Evolutionary conservation across 176 grass and related monocot species (phyloP).

Genomic region (Otatea glauca): DNA sequence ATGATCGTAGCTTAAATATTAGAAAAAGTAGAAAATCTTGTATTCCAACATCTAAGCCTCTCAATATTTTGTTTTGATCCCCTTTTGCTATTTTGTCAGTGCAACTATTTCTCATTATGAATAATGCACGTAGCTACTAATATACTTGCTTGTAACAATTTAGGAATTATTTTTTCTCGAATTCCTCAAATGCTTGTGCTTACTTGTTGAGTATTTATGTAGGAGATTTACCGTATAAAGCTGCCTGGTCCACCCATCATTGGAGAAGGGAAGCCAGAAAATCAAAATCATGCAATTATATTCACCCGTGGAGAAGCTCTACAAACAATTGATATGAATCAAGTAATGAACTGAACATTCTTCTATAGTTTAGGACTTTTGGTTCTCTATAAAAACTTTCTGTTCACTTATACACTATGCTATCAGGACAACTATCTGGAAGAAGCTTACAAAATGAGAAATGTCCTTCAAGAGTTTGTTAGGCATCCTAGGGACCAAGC

Average conservation of each 20-base stretch:
- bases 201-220: conserved; percentile 40
- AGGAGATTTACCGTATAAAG: conserved; percentile 97
- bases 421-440: conserved; percentile 94
- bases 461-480: conserved; percentile 92
- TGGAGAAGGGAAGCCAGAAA: conserved; percentile 98
- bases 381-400: background rate
- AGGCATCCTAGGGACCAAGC: conserved; percentile 62
- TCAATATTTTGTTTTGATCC: conserved; percentile 18
- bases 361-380: background rate
- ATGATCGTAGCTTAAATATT: conserved; percentile 40
- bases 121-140: conserved; percentile 17
- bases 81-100: conserved; percentile 36
- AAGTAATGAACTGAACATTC: conserved; percentile 58
- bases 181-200: background rate
- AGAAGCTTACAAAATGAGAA: conserved; percentile 99
- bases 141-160: conserved; percentile 13
- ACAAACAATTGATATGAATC: conserved; percentile 99
- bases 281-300: conserved; percentile 97
- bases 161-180: background rate
- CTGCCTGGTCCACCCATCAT: conserved; percentile 83
- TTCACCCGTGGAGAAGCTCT: conserved; percentile 96
- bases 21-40: background rate
- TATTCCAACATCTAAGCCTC: conserved; percentile 4
- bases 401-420: conserved; percentile 32
- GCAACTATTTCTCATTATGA: background rate